These are phyloP conservation scores for Coemansia biformis DNA, from an alignment of 192 early-diverging fungal species.

Conservation along the genomic window DNA sequence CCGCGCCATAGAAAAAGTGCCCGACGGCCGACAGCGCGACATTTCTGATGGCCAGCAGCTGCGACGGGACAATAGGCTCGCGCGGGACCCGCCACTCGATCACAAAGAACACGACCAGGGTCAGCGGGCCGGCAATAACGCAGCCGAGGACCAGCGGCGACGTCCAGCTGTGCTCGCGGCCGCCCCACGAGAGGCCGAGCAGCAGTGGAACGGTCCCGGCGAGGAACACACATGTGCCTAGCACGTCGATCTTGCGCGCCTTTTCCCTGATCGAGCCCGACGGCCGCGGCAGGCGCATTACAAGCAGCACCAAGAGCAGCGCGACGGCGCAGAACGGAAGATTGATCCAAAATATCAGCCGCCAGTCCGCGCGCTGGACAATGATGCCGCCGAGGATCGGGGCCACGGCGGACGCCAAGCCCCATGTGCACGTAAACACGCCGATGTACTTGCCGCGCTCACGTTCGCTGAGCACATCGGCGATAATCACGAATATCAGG, in stretches of 20 bases:
- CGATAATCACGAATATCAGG: conserved; percentile 73
- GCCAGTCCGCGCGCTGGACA: conserved; percentile 61
- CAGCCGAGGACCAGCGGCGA: conserved; percentile 55
- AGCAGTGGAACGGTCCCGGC: conserved; percentile 48
- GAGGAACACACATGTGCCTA: conserved; percentile 49
- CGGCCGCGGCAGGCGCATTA: conserved; percentile 57
- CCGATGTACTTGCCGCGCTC: conserved; percentile 86
- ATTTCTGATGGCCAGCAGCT: conserved; percentile 59
- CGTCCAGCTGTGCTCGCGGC: conserved; percentile 60
- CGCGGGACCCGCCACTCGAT: conserved; percentile 63
- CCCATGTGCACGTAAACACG: conserved; percentile 75
- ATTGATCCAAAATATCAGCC: conserved; percentile 78
- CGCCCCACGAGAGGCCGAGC: conserved; percentile 61
- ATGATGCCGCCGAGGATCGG: conserved; percentile 84
- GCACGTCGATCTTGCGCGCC: conserved; percentile 56
- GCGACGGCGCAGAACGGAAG: conserved; percentile 73
- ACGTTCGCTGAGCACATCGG: conserved; percentile 78
- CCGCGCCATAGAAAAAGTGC: conserved; percentile 61
- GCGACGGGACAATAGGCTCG: conserved; percentile 44
- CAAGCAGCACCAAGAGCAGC: conserved; percentile 51
- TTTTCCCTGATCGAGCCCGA: conserved; percentile 55
- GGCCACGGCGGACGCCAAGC: conserved; percentile 70
- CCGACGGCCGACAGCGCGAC: conserved; percentile 56
- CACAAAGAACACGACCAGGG: conserved; percentile 53
- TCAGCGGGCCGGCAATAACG: conserved; percentile 47